phyloP scores from a whole-genome alignment of 257 asterid genomes.

The Fraxinus quadrangulata region DNA sequence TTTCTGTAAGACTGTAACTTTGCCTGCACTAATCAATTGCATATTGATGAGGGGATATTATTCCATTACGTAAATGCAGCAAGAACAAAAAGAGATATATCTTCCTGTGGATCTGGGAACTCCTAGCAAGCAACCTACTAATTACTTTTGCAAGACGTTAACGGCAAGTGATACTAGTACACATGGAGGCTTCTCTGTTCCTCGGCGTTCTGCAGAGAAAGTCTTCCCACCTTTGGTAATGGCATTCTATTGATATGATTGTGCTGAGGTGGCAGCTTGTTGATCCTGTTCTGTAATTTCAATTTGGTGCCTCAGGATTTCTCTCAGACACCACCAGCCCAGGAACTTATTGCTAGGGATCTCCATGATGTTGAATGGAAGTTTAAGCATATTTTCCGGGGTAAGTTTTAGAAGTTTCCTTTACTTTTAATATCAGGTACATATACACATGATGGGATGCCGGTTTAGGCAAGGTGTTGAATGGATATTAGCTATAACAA shows the following conservation, averaged over 20 bases:
- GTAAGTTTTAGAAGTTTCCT: constrained; percentile 37
- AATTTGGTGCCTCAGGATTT: constrained; percentile 64
- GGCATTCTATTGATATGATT: constrained; percentile 8
- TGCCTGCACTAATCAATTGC: constrained; percentile 4
- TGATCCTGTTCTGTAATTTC: constrained; percentile 27
- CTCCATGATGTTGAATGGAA: constrained; percentile 97
- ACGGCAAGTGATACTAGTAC: constrained; percentile 98
- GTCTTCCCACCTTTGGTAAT: constrained; percentile 95
- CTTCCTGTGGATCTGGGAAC: constrained; percentile 88
- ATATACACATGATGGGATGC: background rate
- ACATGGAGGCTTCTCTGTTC: constrained; percentile 98
- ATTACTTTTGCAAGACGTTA: constrained; percentile 93
- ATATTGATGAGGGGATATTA: constrained; percentile 18
- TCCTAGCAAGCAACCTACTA: constrained; percentile 90
- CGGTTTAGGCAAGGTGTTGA: background rate
- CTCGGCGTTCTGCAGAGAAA: constrained; percentile 99
- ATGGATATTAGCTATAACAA: background rate
- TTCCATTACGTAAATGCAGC: constrained; percentile 45
- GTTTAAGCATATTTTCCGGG: constrained; percentile 95
- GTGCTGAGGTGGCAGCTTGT: constrained; percentile 1
- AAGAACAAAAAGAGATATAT: constrained; percentile 87
- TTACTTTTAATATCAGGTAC: constrained; percentile 6
- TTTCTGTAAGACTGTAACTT: background rate
- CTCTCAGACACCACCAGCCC: constrained; percentile 95
- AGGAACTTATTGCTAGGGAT: constrained; percentile 96